phyloP scores from a whole-genome alignment of 78 protist genomes.

The Diacronema lutheri region DNA sequence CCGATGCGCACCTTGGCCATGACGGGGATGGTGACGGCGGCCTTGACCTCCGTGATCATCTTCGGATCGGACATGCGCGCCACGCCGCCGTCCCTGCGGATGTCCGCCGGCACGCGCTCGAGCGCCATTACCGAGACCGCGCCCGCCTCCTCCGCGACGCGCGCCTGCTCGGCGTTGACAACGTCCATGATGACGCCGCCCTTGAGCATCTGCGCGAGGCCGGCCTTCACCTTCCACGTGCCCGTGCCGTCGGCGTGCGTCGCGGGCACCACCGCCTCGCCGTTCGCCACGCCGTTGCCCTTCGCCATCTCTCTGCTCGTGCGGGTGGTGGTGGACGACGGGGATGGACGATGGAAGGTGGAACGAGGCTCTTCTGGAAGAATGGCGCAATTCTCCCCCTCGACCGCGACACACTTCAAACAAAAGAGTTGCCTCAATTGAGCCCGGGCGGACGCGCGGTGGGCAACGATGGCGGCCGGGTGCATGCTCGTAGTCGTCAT shows the following conservation, averaged over 20 bases:
- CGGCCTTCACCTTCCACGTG: slow-evolving; percentile 65
- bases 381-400: no score
- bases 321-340: no score
- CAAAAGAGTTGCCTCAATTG: no score
- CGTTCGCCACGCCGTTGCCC: no score
- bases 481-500: no score
- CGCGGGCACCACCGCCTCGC: no score
- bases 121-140: slow-evolving; percentile 89
- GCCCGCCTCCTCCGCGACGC: slow-evolving; percentile 94
- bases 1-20: slow-evolving; percentile 95
- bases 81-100: slow-evolving; percentile 90
- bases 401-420: no score
- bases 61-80: slow-evolving; percentile 91
- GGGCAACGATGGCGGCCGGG: no score
- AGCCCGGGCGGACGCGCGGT: no score
- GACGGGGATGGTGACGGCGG: slow-evolving; percentile 86
- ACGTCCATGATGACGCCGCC: slow-evolving; percentile 79
- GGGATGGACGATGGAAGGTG: no score
- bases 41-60: slow-evolving; percentile 83
- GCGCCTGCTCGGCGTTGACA: slow-evolving; percentile 89
- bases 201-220: slow-evolving; percentile 91
- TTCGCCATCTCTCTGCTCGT: no score
- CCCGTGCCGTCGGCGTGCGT: slow-evolving; percentile 30
- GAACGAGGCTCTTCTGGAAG: no score
- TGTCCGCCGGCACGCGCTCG: slow-evolving; percentile 95